These are phyloP conservation scores for Fraxinus excelsior DNA, from an alignment of 257 asterid species.

Conservation along the genomic window DNA sequence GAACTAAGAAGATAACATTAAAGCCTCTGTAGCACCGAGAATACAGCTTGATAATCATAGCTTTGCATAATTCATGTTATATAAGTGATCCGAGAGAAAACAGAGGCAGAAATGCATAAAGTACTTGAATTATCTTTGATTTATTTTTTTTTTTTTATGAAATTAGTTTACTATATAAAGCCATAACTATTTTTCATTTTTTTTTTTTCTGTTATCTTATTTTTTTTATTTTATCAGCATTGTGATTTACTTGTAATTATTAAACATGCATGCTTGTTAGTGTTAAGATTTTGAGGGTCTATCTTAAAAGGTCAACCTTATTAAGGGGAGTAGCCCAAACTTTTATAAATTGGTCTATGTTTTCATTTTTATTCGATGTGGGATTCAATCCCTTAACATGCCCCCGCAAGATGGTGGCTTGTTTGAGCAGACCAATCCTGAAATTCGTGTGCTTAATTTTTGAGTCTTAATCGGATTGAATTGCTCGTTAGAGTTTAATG, in stretches of 20 bases:
- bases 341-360: no score
- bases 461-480: no score
- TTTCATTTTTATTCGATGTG: no score
- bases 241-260: neutral
- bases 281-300: no score
- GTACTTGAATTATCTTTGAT: neutral
- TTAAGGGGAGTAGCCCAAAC: no score
- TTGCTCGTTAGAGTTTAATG: no score
- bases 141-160: neutral
- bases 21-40: neutral
- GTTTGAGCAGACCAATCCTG: no score
- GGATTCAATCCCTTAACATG: no score
- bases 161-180: neutral
- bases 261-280: neutral
- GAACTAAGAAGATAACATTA: neutral
- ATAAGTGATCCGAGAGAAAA: neutral
- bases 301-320: no score
- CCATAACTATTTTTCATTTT: neutral
- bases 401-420: no score
- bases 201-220: neutral
- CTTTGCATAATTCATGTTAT: neutral
- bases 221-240: slow-evolving; percentile 1
- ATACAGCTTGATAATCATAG: neutral
- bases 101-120: neutral
- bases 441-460: no score